Evolutionary conservation across 305 asterid genomes (phyloP).

Genomic region (Solanum aculeatissimum): DNA sequence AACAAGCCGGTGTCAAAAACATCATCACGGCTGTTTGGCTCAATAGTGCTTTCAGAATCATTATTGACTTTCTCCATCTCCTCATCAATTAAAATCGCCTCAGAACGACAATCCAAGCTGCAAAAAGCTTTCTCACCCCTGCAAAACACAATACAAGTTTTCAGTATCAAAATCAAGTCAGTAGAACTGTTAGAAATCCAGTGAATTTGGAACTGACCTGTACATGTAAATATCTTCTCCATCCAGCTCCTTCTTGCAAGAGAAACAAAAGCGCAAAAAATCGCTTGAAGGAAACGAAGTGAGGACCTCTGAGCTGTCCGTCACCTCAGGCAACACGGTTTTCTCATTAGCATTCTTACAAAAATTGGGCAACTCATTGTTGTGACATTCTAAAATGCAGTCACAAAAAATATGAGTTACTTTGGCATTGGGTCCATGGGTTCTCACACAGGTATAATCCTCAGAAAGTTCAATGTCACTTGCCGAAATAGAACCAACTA

Average conservation of each 20-base stretch:
- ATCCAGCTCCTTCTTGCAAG: slow-evolving; percentile 76
- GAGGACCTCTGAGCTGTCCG: slow-evolving; percentile 12
- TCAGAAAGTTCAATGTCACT: slow-evolving; percentile 88
- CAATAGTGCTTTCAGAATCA: neutral
- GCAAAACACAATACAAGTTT: slow-evolving; percentile 6
- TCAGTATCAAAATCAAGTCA: neutral
- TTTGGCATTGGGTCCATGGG: slow-evolving; percentile 79
- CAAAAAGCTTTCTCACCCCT: slow-evolving; percentile 82
- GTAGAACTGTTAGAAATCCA: neutral
- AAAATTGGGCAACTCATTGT: slow-evolving; percentile 25
- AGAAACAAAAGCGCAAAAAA: slow-evolving; percentile 67
- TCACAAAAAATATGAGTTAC: slow-evolving; percentile 91
- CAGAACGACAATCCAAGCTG: slow-evolving; percentile 50
- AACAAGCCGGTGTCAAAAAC: slow-evolving; percentile 9
- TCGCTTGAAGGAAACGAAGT: slow-evolving; percentile 28
- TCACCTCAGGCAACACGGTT: slow-evolving; percentile 9
- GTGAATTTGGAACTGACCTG: slow-evolving; percentile 37
- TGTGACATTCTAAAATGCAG: slow-evolving; percentile 74
- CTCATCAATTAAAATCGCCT: slow-evolving; percentile 53
- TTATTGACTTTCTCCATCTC: slow-evolving; percentile 24
- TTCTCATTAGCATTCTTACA: slow-evolving; percentile 20
- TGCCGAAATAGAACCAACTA: slow-evolving; percentile 32
- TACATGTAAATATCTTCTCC: slow-evolving; percentile 95
- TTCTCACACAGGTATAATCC: slow-evolving; percentile 88
- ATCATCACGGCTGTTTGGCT: neutral